phyloP scores from a whole-genome alignment of 768 basidiomycete species.

The Hygrophorus pudorinus region DNA sequence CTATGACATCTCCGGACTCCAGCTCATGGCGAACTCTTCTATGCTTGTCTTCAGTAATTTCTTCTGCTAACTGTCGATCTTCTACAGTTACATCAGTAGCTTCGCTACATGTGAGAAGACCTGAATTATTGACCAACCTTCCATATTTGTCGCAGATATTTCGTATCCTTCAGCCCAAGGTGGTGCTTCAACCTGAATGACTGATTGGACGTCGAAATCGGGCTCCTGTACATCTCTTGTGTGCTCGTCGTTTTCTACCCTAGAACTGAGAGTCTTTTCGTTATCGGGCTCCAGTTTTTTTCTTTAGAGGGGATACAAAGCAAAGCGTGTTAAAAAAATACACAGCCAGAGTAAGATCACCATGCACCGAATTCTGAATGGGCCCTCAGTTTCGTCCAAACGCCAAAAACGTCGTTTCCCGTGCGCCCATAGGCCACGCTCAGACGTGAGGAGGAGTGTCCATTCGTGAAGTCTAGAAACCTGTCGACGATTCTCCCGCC shows the following conservation, averaged over 20 bases:
- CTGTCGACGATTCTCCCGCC: slow-evolving; percentile 71
- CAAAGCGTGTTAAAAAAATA: neutral
- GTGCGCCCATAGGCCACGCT: slow-evolving; percentile 77
- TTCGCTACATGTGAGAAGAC: neutral
- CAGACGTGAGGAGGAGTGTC: slow-evolving; percentile 51
- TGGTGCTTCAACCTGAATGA: slow-evolving; percentile 49
- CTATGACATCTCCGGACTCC: slow-evolving; percentile 84
- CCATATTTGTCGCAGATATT: slow-evolving; percentile 50
- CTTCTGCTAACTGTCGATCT: slow-evolving; percentile 60
- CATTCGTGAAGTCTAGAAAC: slow-evolving; percentile 51
- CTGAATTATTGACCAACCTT: slow-evolving; percentile 31
- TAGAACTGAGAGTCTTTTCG: slow-evolving; percentile 35
- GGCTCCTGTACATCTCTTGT: slow-evolving; percentile 43
- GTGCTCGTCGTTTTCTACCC: slow-evolving; percentile 32
- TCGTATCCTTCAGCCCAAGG: slow-evolving; percentile 72
- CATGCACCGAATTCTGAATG: slow-evolving; percentile 68
- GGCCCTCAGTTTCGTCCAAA: slow-evolving; percentile 88
- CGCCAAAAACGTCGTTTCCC: slow-evolving; percentile 48
- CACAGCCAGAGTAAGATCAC: neutral
- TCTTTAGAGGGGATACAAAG: slow-evolving; percentile 24
- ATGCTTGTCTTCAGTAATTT: slow-evolving; percentile 82
- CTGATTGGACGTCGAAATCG: slow-evolving; percentile 38
- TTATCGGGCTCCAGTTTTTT: slow-evolving; percentile 67
- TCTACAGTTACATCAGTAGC: slow-evolving; percentile 3
- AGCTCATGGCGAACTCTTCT: slow-evolving; percentile 79